Conservation (phyloP, 169 alveolate species). For the Theileria sp. region DNA sequence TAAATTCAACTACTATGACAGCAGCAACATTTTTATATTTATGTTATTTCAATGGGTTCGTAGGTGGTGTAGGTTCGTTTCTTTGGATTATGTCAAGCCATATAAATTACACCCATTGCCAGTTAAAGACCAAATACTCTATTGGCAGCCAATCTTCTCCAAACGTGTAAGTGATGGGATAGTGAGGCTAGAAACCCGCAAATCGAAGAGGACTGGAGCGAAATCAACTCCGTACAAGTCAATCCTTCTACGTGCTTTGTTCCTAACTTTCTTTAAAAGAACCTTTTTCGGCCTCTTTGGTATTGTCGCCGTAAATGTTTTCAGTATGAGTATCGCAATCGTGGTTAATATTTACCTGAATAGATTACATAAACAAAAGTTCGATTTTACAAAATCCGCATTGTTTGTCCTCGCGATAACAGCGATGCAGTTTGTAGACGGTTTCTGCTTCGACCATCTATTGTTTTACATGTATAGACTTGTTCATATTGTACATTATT, state of each 20-base stretch:
- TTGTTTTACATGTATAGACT: conserved; percentile 38
- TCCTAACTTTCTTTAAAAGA: conserved; percentile 37
- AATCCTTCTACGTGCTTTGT: conserved; percentile 32
- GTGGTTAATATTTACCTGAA: conserved; percentile 15
- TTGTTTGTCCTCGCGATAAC: conserved; percentile 3
- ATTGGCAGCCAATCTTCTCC: conserved; percentile 51
- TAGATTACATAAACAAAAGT: background rate
- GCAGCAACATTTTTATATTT: conserved; percentile 23
- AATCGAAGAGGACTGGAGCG: background rate
- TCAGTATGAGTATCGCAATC: conserved; percentile 28
- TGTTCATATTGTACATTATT: conserved; percentile 27
- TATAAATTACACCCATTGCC: background rate
- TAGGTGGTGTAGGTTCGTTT: conserved; percentile 27
- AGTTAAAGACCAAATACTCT: conserved; percentile 24
- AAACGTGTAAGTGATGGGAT: conserved; percentile 54
- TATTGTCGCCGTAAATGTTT: conserved; percentile 10
- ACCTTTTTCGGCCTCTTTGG: conserved; percentile 27
- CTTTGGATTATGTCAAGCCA: conserved; percentile 17
- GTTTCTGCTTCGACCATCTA: conserved; percentile 40
- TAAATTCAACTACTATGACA: conserved; percentile 16
- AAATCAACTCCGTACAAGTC: background rate
- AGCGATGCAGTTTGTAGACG: conserved; percentile 7
- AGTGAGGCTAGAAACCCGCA: conserved; percentile 3
- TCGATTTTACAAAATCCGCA: background rate
- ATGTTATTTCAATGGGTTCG: conserved; percentile 36